Base-by-base conservation (phyloP, 768 basidiomycete genomes). In the Pleurotus eryngii region DNA sequence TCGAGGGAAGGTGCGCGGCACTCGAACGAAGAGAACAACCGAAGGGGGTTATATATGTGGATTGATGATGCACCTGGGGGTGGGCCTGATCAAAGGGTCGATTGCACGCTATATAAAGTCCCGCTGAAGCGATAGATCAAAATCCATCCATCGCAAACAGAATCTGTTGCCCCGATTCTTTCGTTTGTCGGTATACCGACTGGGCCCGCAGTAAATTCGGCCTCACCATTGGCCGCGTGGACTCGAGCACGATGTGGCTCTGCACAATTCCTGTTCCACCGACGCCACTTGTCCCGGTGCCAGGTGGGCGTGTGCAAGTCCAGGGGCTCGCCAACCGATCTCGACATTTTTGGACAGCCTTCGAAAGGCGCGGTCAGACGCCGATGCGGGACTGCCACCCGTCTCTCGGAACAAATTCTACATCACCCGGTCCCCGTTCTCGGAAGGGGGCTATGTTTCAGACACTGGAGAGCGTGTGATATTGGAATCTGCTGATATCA, bases 41-140 rank as follows among this genome's bases (percentile, higher is more conserved):
- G 45, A 45, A 37, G 49, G 51, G 61, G 59, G 56, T 60, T 55
- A 59, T 46, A 59, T 49, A 64, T 18, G 51, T 17, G n/a, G 51
- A 39, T 9, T 14, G 51, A 42, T 37, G 42, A 45, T 45, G 42
- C n/a, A 45, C 42, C 42, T 45, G 42, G 30, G 30, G 30, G 9
- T 35, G 42, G 20, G 20, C 51, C 39, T 54, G 51, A 42, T 54
- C 35, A 38, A 54, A 42, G 51, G 51, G 37, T 42, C 51, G 51
- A 17, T 42, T 50, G 49, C 30, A 35, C 42, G 42, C 11, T 45
- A 22, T 45, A 45, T 45, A 45, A 17, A 17, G 7, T 45, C 17
- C 15, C 18, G 11, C 20, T 45, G 42, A 45, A 45, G 12, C 39
- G 17, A 54, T 22, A 42, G 15, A 54, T 42, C 51, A 39, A 35